These are phyloP conservation scores for Colletotrichum incanum DNA, from an alignment of 2,329 filamentous ascomycete genomes.

Conservation along the genomic window DNA sequence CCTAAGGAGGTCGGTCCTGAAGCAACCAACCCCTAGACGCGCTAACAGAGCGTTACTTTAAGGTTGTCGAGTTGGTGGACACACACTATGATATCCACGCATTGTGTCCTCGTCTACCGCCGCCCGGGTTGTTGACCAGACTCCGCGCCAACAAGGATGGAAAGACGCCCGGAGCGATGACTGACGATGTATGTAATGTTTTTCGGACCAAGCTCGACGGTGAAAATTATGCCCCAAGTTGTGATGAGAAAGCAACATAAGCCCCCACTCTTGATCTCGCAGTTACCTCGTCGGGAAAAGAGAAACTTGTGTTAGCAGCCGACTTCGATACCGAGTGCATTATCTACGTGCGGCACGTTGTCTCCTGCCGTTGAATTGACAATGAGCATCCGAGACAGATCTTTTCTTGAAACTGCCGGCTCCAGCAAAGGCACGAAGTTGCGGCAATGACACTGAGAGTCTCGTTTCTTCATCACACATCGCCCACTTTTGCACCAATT, in stretches of 20 bases:
- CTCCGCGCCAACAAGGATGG: conserved; percentile 78
- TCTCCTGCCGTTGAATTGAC: conserved; percentile 78
- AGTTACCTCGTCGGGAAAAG: no score
- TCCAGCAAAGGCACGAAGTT: conserved; percentile 62
- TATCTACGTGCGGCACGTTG: conserved; percentile 71
- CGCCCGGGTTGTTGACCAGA: conserved; percentile 74
- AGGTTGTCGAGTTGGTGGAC: no score
- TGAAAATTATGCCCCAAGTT: conserved; percentile 74
- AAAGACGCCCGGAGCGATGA: conserved; percentile 79
- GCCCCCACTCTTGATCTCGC: not conserved
- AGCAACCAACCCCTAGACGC: no score
- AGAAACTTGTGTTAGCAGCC: conserved; percentile 62
- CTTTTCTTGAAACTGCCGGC: conserved; percentile 49
- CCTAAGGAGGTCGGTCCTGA: no score
- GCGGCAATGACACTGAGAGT: not conserved
- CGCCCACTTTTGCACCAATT: conserved; percentile 73
- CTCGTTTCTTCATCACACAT: not conserved
- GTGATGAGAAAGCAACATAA: conserved; percentile 50
- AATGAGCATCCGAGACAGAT: conserved; percentile 76
- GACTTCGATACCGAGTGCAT: conserved; percentile 80
- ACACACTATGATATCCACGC: no score
- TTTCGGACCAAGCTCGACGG: conserved; percentile 77
- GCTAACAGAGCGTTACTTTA: no score
- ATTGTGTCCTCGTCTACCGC: conserved; percentile 48
- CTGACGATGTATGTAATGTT: conserved; percentile 77